Conservation (phyloP, 2,329 filamentous ascomycete species). For the Xylariaceae sp. region DNA sequence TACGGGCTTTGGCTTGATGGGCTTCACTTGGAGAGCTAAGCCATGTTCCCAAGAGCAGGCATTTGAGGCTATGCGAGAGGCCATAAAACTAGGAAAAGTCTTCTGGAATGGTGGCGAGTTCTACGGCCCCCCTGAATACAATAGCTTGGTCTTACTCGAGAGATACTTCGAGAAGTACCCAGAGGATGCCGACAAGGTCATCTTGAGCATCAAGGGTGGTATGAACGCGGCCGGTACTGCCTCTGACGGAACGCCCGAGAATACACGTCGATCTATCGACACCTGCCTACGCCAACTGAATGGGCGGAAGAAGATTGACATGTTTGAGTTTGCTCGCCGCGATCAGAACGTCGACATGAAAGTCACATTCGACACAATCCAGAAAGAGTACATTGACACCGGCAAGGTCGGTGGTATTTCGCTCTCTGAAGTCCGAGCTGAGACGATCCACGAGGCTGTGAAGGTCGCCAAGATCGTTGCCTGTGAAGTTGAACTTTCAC, state of each 20-base stretch:
- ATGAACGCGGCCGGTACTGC: constrained; percentile 39
- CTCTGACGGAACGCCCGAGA: constrained; percentile 55
- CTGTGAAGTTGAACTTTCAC: constrained; percentile 49
- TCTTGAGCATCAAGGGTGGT: constrained; percentile 65
- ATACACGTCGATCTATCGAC: constrained; percentile 58
- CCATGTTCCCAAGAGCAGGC: constrained; percentile 47
- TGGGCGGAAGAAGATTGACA: constrained; percentile 58
- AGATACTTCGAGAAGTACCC: constrained; percentile 64
- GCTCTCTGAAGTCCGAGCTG: constrained; percentile 49
- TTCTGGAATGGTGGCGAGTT: constrained; percentile 64
- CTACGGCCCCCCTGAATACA: constrained; percentile 59
- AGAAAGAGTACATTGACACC: constrained; percentile 48
- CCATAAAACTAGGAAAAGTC: constrained; percentile 47
- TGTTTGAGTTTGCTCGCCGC: constrained; percentile 60
- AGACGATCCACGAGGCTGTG: constrained; percentile 47
- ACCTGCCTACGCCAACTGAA: constrained; percentile 50
- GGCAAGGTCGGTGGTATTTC: constrained; percentile 51
- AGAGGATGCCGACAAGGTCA: constrained; percentile 61
- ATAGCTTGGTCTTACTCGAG: constrained; percentile 59
- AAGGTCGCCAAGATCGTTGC: constrained; percentile 45
- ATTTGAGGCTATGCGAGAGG: constrained; percentile 56
- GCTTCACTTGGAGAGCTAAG: constrained; percentile 41
- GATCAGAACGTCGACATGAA: constrained; percentile 51
- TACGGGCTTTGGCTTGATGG: constrained; percentile 41
- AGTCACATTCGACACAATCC: constrained; percentile 42